These are phyloP conservation scores for Allium fistulosum DNA, from an alignment of 106 monocot species.

Conservation along the genomic window DNA sequence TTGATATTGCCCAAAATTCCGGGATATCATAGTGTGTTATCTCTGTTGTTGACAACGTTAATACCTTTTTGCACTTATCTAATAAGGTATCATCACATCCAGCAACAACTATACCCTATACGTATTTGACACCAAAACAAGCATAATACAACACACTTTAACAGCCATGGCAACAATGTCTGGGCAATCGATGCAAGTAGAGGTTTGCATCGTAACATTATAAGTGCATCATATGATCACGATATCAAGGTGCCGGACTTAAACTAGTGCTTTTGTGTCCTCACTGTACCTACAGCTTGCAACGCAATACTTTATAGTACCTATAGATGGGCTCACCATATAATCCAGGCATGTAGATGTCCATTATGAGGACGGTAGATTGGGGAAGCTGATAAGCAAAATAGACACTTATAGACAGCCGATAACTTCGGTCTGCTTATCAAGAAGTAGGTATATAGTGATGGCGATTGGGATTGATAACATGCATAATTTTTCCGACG, in stretches of 20 bases:
- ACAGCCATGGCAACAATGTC: slow-evolving; percentile 80
- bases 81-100: slow-evolving; percentile 46
- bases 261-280: slow-evolving; percentile 56
- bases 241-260: slow-evolving; percentile 88
- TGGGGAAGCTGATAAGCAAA: slow-evolving; percentile 52
- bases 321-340: slow-evolving; percentile 51
- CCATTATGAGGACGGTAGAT: slow-evolving; percentile 70
- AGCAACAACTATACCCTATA: slow-evolving; percentile 65
- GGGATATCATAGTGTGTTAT: too few species aligned
- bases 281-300: slow-evolving; percentile 67
- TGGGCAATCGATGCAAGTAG: slow-evolving; percentile 68
- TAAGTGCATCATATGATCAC: slow-evolving; percentile 70
- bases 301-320: slow-evolving; percentile 81
- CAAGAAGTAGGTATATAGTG: slow-evolving; percentile 34
- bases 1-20: too few species aligned
- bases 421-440: slow-evolving; percentile 72
- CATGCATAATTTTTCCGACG: slow-evolving; percentile 71
- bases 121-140: slow-evolving; percentile 52
- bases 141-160: slow-evolving; percentile 60
- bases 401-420: slow-evolving; percentile 74
- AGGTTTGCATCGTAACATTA: slow-evolving; percentile 31
- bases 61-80: too few species aligned
- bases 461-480: slow-evolving; percentile 88
- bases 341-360: slow-evolving; percentile 88
- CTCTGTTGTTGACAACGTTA: too few species aligned